Conservation (phyloP, 2,329 filamentous ascomycete genomes). For the Penicillium sp. region DNA sequence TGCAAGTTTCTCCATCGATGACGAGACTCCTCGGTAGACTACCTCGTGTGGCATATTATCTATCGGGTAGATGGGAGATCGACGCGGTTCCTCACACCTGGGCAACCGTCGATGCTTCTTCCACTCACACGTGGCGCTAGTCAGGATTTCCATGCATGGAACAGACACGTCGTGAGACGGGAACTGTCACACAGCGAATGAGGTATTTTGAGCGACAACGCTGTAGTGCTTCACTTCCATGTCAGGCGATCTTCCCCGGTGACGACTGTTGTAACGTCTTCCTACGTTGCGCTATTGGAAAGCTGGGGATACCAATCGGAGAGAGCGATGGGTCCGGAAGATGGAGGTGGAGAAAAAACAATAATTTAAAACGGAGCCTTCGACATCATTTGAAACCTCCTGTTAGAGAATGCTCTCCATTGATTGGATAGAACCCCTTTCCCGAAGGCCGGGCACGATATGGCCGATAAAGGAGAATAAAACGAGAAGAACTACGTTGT, state of each 20-base stretch:
- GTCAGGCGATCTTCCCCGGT: conserved; percentile 9
- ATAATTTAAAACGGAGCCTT: conserved; percentile 5
- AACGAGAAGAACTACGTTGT: background rate
- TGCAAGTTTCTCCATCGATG: conserved; percentile 11
- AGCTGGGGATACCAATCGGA: conserved; percentile 6
- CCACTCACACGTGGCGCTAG: conserved; percentile 37
- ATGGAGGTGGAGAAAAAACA: background rate
- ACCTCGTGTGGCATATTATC: conserved; percentile 18
- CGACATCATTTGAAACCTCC: background rate
- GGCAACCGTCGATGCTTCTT: conserved; percentile 34
- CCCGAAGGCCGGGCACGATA: background rate
- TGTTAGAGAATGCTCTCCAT: background rate
- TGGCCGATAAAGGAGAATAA: background rate
- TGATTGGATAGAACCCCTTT: conserved; percentile 1
- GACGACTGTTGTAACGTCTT: conserved; percentile 2
- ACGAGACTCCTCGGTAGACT: conserved; percentile 5
- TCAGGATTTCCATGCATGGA: conserved; percentile 36
- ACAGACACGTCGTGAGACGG: conserved; percentile 7
- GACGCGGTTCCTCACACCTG: conserved; percentile 31
- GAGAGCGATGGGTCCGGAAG: conserved; percentile 4
- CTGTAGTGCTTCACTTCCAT: background rate
- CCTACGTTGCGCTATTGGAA: conserved; percentile 6
- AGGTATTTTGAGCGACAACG: background rate
- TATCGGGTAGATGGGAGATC: conserved; percentile 35
- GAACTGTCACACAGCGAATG: background rate